Conservation (phyloP, 1,284 basidiomycete species). For the Ustilago loliicola region DNA sequence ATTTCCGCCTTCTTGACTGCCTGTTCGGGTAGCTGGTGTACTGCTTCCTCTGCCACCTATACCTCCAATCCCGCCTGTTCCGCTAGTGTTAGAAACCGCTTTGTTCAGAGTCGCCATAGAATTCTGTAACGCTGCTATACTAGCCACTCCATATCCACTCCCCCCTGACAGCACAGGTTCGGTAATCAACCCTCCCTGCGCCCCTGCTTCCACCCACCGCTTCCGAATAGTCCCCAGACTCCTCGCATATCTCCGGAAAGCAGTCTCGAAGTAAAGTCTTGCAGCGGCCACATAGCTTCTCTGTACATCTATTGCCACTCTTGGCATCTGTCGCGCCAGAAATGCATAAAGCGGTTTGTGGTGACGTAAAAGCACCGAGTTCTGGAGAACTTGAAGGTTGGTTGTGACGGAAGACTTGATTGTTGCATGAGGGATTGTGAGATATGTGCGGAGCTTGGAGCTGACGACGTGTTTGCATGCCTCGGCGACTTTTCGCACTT, state of each 20-base stretch:
- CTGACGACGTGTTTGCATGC: conserved; percentile 84
- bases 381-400: conserved; percentile 93
- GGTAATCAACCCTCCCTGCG: background rate
- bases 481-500: conserved; percentile 85
- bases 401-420: conserved; percentile 86
- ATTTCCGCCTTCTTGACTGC: conserved; percentile 10
- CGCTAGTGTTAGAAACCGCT: background rate
- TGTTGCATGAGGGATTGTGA: conserved; percentile 84
- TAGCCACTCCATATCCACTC: background rate
- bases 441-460: conserved; percentile 88
- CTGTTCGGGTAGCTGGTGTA: conserved; percentile 8
- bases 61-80: background rate
- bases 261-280: conserved; percentile 94
- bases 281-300: conserved; percentile 86
- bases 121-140: conserved; percentile 4
- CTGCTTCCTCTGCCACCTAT: background rate
- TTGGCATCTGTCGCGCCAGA: conserved; percentile 83
- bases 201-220: conserved; percentile 49
- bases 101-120: conserved; percentile 19
- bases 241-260: conserved; percentile 88
- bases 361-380: conserved; percentile 82
- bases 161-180: conserved; percentile 7
- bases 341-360: conserved; percentile 83
- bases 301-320: conserved; percentile 89
- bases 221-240: conserved; percentile 66